Percentiles rank a stretch among this genome's conserved stretches.
Conservation (phyloP, 2,329 filamentous ascomycete species). For the Talaromyces rugulosus region DNA sequence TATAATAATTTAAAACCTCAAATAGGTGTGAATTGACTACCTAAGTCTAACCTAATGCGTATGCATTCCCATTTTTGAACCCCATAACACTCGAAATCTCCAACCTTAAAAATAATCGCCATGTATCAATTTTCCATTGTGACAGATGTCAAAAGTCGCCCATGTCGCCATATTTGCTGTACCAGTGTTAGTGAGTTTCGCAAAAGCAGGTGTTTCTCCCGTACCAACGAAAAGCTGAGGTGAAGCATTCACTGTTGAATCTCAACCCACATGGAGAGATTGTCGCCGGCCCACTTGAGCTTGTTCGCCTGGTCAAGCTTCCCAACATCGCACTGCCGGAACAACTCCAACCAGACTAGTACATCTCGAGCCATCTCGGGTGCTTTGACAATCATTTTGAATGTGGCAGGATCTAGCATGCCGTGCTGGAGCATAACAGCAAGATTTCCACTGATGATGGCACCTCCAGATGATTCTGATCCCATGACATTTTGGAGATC, state of each 20-base stretch:
- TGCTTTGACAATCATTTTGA: background rate
- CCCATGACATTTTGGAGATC: background rate
- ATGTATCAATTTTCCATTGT: background rate
- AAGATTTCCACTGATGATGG: constrained; percentile 7
- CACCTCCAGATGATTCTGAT: background rate
- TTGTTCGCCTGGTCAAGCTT: background rate
- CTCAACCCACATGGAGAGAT: background rate
- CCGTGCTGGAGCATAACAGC: background rate
- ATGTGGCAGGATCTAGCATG: background rate
- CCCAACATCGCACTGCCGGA: background rate
- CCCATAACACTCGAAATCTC: background rate
- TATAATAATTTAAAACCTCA: background rate
- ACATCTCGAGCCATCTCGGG: background rate
- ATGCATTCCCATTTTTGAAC: background rate
- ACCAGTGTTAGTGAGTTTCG: background rate
- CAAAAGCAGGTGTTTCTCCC: background rate
- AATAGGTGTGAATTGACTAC: background rate
- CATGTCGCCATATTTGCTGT: background rate
- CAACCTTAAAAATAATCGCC: background rate
- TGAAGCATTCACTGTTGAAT: background rate
- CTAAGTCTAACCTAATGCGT: background rate
- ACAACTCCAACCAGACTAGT: background rate
- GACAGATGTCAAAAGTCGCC: background rate
- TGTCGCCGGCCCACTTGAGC: background rate
- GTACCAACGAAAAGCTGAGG: background rate